Percentiles rank a stretch among this genome's conserved stretches.
phyloP scores from a whole-genome alignment of 768 basidiomycete species.

The Exidia glandulosa region DNA sequence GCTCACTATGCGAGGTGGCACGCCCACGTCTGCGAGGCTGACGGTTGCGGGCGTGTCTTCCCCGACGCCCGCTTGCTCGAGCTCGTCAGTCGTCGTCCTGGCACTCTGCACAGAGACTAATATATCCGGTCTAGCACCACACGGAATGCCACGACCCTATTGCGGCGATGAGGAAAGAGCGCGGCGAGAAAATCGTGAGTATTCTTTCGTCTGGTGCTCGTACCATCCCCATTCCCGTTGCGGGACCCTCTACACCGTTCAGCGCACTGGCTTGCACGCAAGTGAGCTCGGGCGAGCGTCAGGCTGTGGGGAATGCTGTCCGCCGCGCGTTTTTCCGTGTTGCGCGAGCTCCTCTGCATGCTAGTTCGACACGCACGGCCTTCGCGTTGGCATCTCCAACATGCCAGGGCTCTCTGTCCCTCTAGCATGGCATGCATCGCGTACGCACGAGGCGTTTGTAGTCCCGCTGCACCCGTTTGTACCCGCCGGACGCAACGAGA shows the following conservation, averaged over 20 bases:
- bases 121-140: slow-evolving; percentile 41
- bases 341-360: no score
- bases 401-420: no score
- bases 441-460: no score
- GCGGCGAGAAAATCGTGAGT: slow-evolving; percentile 79
- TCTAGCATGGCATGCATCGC: no score
- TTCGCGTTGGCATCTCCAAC: no score
- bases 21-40: slow-evolving; percentile 67
- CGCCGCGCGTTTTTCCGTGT: no score
- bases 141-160: slow-evolving; percentile 85
- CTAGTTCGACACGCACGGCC: no score
- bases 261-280: neutral
- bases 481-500: no score
- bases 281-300: no score
- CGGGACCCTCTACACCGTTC: neutral
- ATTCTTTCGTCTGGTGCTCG: neutral
- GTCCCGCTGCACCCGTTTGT: no score
- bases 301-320: no score
- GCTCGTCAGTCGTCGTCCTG: slow-evolving; percentile 43
- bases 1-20: slow-evolving; percentile 76
- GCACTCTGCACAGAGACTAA: neutral
- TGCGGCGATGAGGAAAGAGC: slow-evolving; percentile 60
- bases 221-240: neutral
- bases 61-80: slow-evolving; percentile 71
- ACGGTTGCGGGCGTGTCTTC: slow-evolving; percentile 68